Percentiles rank a stretch among this genome's conserved stretches.
These are phyloP conservation scores for Fusarium penzigii DNA, from an alignment of 2,329 filamentous ascomycete species.

Conservation along the genomic window DNA sequence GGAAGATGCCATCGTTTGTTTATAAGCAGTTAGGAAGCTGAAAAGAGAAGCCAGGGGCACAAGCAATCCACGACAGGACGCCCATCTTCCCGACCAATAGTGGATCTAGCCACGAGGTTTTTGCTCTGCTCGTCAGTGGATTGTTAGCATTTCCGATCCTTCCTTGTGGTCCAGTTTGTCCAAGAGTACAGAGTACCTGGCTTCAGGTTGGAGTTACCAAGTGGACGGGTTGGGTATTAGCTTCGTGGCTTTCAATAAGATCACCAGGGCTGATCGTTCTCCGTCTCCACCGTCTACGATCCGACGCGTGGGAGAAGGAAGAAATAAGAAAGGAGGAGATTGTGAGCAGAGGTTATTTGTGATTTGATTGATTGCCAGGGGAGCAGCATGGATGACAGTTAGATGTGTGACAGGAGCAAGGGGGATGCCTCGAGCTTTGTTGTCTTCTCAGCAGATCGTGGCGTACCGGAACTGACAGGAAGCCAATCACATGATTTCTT, in stretches of 20 bases:
- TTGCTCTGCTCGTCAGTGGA: background rate
- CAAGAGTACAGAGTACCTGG: background rate
- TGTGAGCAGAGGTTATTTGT: background rate
- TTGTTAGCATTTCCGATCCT: background rate
- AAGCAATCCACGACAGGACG: background rate
- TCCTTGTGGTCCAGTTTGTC: background rate
- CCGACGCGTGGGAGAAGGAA: background rate
- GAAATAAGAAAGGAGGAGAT: no score
- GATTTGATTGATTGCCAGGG: background rate
- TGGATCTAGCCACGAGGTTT: no score
- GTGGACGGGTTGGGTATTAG: conserved; percentile 18
- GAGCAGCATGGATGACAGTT: no score
- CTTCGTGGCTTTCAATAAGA: conserved; percentile 25
- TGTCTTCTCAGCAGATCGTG: background rate
- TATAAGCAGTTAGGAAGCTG: background rate
- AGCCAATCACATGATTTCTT: conserved; percentile 18
- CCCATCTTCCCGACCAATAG: no score
- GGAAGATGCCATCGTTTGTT: background rate
- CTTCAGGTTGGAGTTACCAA: conserved; percentile 3
- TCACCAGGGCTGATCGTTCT: background rate
- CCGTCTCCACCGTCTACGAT: conserved; percentile 1
- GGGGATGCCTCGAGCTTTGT: background rate
- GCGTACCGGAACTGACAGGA: background rate
- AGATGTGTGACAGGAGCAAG: background rate
- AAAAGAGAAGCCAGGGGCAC: background rate